Percentiles rank a stretch among this genome's conserved stretches.
These are phyloP conservation scores for Aspergillus saccharolyticus DNA, from an alignment of 495 filamentous ascomycete genomes.

Conservation along the genomic window DNA sequence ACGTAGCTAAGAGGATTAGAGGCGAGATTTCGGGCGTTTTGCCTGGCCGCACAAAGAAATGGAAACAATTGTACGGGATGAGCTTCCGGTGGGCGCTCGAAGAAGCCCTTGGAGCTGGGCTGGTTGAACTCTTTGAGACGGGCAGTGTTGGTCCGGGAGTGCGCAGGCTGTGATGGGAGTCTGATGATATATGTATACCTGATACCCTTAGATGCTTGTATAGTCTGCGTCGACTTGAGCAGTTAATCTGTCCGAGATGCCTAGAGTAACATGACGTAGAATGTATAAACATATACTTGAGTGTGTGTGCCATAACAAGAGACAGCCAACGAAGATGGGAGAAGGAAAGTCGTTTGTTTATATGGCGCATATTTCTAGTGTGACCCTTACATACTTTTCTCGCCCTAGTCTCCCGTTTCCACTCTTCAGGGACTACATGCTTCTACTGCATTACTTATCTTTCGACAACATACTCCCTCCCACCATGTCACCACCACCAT, in stretches of 20 bases:
- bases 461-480: not conserved
- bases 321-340: not conserved
- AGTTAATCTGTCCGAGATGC: too few relatives aligned
- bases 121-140: conserved; percentile 84
- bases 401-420: not conserved
- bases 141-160: conserved; percentile 73
- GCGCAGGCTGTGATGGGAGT: conserved; percentile 42
- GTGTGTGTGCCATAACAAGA: not conserved
- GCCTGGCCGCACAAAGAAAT: conserved; percentile 70
- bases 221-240: too few relatives aligned
- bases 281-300: not conserved
- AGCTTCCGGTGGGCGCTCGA: conserved; percentile 73
- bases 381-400: not conserved
- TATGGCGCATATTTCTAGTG: not conserved
- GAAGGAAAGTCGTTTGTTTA: not conserved
- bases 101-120: conserved; percentile 70
- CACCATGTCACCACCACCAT: not conserved
- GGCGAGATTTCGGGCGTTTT: conserved; percentile 68
- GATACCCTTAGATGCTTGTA: too few relatives aligned
- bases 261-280: too few relatives aligned
- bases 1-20: conserved; percentile 56
- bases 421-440: not conserved
- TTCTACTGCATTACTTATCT: not conserved
- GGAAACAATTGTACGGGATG: conserved; percentile 74
- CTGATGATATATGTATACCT: not conserved